Evolutionary conservation across 148 eudicot genomes (phyloP), one percentile per base, ranked within the genome.

Genomic region (Spergularia marina): DNA sequence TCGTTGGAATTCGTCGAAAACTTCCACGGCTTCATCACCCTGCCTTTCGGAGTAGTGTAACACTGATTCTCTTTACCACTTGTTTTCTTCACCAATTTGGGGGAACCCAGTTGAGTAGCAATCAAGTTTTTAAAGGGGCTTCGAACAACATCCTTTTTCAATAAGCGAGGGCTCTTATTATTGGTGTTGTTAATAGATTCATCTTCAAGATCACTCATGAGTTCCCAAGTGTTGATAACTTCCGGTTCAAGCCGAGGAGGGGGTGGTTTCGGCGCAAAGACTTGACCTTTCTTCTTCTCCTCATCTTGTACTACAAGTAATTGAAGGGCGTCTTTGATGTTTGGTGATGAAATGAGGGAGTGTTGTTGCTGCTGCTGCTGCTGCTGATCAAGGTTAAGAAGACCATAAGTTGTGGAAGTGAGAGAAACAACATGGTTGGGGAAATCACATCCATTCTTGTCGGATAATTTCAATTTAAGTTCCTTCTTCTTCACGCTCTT

Each of bases 141-240:
- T 61, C 82, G 79, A 3, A 62, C 64, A 75, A 71, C 81, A 39
- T 79, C 65, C 59, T 83, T 79, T 65, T 68, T 65, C 52, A 65
- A 40, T 53, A 86, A 51, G 49, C 82, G 85, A 4, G 90, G 90
- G 78, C 90, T 89, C 47, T 73, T 85, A 84, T 85, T 85, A 10
- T 66, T 54, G 78, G 41, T 53, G 39, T 85, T 71, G n/a, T 12
- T 55, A 12, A 83, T 80, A 0, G 34, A 60, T 70, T 68, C 86
- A 0, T 91, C 97, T 68, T 91, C 97, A 56, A 94, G 90, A 71
- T 85, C 98, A 53, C 84, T 85, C 98, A 94, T 91, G 5, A 94
- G 83, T 74, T 91, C 98, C 93, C 91, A 87, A 44, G 98, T 82
- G 58, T 94, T 86, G 20, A 94, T 94, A 36, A 87, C 86, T 80